A percentile compares a stretch with the other conserved stretches of the same genome.
phyloP scores from a whole-genome alignment of 176 grass and related monocot genomes.

The Hordeum vulgare region MorexV3_pseudomolecules_assembly NC_058523.1:36658723-36659222 shows the following conservation, averaged over 20 bases:
- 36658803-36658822: background rate
- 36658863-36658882: background rate
- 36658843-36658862: background rate
- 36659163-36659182: background rate
- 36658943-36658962: background rate
- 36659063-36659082: background rate
- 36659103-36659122: background rate
- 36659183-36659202: too few relatives aligned
- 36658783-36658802: constrained; percentile 11
- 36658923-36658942: background rate
- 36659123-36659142: background rate
- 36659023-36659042: background rate
- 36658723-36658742: background rate
- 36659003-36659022: background rate
- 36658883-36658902: background rate
- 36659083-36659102: background rate
- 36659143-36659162: too few relatives aligned
- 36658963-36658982: background rate
- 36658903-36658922: background rate
- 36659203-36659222: too few relatives aligned
- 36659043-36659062: background rate
- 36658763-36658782: background rate
- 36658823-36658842: background rate
- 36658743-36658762: background rate
- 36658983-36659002: background rate